phyloP scores from a whole-genome alignment of 2,329 filamentous ascomycete genomes.

The Triangularia verruculosa region DNA sequence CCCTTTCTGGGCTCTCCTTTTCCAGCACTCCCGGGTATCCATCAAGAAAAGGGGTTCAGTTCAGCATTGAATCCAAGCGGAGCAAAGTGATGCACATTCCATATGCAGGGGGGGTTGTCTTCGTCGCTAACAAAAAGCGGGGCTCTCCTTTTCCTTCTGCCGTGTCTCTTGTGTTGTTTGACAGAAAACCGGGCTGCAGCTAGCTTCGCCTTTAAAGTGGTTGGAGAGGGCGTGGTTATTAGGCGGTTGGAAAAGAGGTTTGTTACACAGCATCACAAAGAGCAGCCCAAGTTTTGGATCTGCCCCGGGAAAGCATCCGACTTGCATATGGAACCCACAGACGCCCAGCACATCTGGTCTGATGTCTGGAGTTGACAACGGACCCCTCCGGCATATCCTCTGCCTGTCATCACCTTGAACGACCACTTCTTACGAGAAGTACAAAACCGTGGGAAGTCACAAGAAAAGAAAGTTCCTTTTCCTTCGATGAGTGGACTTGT shows the following conservation, averaged over 20 bases:
- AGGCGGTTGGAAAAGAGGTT: background rate
- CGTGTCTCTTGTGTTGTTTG: background rate
- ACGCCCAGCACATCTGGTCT: background rate
- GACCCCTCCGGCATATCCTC: too few relatives aligned
- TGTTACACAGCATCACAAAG: background rate
- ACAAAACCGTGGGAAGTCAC: background rate
- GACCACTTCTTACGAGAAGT: background rate
- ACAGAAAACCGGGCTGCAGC: background rate
- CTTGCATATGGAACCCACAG: background rate
- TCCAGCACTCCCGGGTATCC: background rate
- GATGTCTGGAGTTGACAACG: background rate
- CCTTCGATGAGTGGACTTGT: background rate
- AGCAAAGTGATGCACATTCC: background rate
- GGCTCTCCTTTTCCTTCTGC: background rate
- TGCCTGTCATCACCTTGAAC: background rate
- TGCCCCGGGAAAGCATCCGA: background rate
- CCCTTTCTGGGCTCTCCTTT: background rate
- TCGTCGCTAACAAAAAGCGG: background rate
- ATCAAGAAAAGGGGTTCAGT: background rate
- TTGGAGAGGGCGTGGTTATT: background rate
- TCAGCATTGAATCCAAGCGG: background rate
- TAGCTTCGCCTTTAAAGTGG: background rate
- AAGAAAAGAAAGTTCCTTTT: background rate
- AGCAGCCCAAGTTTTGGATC: background rate
- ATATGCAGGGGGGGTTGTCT: background rate